Percentiles rank a stretch among this genome's conserved stretches.
These are phyloP conservation scores for Lepiota subincarnata DNA, from an alignment of 768 basidiomycete genomes.

Conservation along the genomic window DNA sequence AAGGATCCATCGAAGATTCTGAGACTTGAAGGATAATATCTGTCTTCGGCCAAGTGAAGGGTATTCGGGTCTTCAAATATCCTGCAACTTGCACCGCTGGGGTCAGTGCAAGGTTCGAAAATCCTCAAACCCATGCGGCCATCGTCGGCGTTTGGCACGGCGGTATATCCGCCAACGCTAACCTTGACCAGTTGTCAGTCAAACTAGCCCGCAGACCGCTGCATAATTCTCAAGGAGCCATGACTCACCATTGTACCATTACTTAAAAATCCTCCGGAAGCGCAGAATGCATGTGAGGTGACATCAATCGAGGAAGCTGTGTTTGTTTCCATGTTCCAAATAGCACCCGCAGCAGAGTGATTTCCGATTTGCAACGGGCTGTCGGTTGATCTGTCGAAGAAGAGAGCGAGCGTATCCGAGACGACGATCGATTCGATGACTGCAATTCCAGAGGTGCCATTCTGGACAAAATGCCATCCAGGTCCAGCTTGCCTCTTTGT, in stretches of 20 bases:
- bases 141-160: conserved; percentile 23
- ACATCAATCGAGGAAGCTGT: conserved; percentile 29
- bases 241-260: conserved; percentile 35
- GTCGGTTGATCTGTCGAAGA: conserved; percentile 27
- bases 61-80: conserved; percentile 31
- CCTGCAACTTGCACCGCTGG: conserved; percentile 25
- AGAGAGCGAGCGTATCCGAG: conserved; percentile 25
- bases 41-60: conserved; percentile 30
- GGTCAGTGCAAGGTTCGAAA: conserved; percentile 35
- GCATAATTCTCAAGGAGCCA: conserved; percentile 5
- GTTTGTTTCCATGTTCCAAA: conserved; percentile 39
- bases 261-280: conserved; percentile 35
- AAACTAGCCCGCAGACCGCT: neutral
- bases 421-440: conserved; percentile 26
- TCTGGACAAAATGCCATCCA: conserved; percentile 26
- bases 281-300: conserved; percentile 39
- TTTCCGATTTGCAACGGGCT: conserved; percentile 37
- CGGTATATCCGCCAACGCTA: conserved; percentile 27
- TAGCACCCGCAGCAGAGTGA: conserved; percentile 42
- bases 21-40: conserved; percentile 40
- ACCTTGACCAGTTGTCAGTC: conserved; percentile 14
- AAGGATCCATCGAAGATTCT: conserved; percentile 29
- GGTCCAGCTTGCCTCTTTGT: conserved; percentile 7
- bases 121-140: conserved; percentile 35
- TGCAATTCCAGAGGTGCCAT: conserved; percentile 24